These are phyloP conservation scores for Penicillium sp. DNA, from an alignment of 2,329 filamentous ascomycete genomes.

Conservation along the genomic window DNA sequence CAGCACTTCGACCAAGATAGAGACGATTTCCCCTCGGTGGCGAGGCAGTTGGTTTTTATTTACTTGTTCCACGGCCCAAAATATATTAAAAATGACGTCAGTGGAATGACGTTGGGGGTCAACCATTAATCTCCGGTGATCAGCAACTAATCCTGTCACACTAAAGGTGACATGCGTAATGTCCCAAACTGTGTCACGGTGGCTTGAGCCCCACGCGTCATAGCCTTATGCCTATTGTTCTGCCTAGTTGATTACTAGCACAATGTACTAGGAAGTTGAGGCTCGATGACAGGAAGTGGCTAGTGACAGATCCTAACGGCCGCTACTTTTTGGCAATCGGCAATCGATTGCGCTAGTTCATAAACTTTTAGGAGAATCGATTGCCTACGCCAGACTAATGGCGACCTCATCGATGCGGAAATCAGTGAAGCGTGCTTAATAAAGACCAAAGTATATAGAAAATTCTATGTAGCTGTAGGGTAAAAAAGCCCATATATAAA, in stretches of 20 bases:
- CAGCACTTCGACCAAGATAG: neutral
- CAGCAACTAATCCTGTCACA: neutral
- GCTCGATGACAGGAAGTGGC: no score
- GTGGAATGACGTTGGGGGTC: slow-evolving; percentile 14
- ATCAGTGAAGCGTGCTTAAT: no score
- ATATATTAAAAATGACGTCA: slow-evolving; percentile 22
- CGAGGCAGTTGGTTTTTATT: slow-evolving; percentile 12
- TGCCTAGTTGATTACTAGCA: neutral
- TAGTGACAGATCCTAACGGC: no score
- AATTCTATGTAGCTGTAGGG: no score
- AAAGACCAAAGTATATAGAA: no score
- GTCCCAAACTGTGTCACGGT: slow-evolving; percentile 17
- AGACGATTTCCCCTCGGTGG: neutral
- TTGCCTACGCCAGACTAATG: no score
- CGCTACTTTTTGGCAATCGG: no score
- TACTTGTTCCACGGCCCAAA: neutral
- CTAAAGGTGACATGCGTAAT: slow-evolving; percentile 23
- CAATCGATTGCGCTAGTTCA: no score
- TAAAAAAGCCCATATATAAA: neutral
- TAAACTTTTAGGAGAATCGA: no score
- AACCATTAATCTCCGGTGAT: neutral
- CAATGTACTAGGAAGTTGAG: neutral
- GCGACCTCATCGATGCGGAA: no score
- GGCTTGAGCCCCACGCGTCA: slow-evolving; percentile 24
- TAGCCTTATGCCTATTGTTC: neutral